Base-by-base conservation (phyloP, 2,329 filamentous ascomycete genomes). In the Calonectria multiphialidica region DNA sequence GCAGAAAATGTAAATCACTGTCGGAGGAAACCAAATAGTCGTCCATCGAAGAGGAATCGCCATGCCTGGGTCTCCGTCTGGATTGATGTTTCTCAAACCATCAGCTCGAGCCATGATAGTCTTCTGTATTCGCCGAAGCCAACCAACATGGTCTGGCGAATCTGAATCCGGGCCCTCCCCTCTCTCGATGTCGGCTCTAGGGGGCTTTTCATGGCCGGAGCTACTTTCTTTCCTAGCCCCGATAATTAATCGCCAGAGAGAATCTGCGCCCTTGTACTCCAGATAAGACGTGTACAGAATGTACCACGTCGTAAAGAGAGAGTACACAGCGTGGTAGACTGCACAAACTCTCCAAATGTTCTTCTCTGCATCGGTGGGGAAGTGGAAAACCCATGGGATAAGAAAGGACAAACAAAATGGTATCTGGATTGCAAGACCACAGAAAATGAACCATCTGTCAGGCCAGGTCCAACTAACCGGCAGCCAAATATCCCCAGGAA, bases 341-440 rank as follows among this genome's bases (percentile, higher is more conserved):
- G 44, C 44, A 8, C 44, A 47, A n/a, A 18, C n/a, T 47, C 44
- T 47, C 71, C 72, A 74, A 15, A 74, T 42, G 8, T 67, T 57
- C 23, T 61, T 33, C 2, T 74, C 72, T 0, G 50, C 15, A 0
- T 6, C 6, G 18, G 23, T 74, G 0, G 71, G 71, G 5, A 74
- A 74, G 0, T 72, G 33, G 1, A 64, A 71, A 25, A 71, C 68
- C 72, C 71, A 74, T 4, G 71, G 61, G 0, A 42, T 33, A 2
- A 70, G 63, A 28, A 74, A 74, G 4, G 71, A 49, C 6, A 68
- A 23, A 15, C 71, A 61, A 23, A 73, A 74, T 47, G 44, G 44
- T 23, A 47, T 47, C n/a, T 47, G 44, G 8, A 47, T 47, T 23
- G 13, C 10, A 5, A 47, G 44, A 23, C 44, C 44, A 7, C 44